These are phyloP conservation scores for Plasmodium reichenowi DNA, from an alignment of 169 alveolate genomes.

Conservation along the genomic window DNA sequence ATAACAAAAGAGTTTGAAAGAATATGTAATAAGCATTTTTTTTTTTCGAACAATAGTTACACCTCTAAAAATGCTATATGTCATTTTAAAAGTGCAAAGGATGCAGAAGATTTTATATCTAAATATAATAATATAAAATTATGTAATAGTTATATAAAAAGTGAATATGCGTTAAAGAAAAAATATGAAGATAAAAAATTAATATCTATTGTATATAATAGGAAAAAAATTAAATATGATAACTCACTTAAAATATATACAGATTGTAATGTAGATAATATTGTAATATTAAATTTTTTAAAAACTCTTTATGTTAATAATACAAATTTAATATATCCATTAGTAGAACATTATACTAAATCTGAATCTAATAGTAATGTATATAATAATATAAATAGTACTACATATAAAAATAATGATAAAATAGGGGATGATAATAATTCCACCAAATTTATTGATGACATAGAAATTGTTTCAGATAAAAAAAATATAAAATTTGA, in stretches of 20 bases:
- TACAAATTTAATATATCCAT: neutral
- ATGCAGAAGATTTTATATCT: constrained; percentile 55
- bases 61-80: constrained; percentile 60
- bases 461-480: constrained; percentile 18
- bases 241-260: constrained; percentile 38
- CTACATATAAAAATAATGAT: neutral
- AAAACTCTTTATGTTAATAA: constrained; percentile 23
- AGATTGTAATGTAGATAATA: constrained; percentile 24
- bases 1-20: constrained; percentile 38
- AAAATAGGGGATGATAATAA: neutral
- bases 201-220: constrained; percentile 19
- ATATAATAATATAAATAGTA: neutral
- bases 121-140: constrained; percentile 29
- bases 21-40: constrained; percentile 41
- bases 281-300: constrained; percentile 36
- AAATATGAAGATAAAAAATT: constrained; percentile 25
- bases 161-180: constrained; percentile 69
- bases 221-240: constrained; percentile 30
- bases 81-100: constrained; percentile 27
- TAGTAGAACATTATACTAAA: neutral
- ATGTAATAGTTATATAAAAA: constrained; percentile 22
- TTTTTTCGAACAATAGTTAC: constrained; percentile 53
- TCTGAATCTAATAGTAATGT: neutral
- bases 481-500: constrained; percentile 39
- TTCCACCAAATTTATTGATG: neutral